These are phyloP conservation scores for Botryosphaeria dothidea DNA, from an alignment of 2,329 filamentous ascomycete species.

Conservation along the genomic window DNA sequence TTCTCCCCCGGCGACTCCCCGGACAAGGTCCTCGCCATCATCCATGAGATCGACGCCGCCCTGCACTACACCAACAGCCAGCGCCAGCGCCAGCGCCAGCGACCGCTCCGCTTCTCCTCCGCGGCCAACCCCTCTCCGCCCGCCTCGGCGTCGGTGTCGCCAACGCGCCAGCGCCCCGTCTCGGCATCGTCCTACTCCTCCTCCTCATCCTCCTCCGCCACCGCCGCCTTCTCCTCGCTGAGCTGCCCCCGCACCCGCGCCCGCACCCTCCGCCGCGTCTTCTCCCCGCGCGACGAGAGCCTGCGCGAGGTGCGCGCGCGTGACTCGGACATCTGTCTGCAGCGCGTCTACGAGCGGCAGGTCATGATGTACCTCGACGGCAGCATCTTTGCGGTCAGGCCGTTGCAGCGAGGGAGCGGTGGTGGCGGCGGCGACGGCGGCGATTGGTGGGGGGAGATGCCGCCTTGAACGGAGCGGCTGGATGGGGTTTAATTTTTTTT, in stretches of 20 bases:
- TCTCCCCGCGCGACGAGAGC: slow-evolving; percentile 30
- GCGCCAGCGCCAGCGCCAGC: background rate
- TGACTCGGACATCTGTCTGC: slow-evolving; percentile 36
- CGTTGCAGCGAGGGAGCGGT: background rate
- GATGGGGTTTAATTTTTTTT: no score
- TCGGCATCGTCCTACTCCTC: slow-evolving; percentile 17
- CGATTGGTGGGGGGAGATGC: background rate
- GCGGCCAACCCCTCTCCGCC: slow-evolving; percentile 11
- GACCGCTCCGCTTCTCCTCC: background rate
- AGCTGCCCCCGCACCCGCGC: background rate
- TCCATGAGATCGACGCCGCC: slow-evolving; percentile 26
- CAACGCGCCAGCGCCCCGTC: slow-evolving; percentile 19
- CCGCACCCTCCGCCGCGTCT: slow-evolving; percentile 26
- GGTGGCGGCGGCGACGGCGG: no score
- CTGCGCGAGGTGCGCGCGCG: slow-evolving; percentile 35
- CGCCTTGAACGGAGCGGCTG: background rate
- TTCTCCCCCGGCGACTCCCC: background rate
- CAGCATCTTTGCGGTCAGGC: slow-evolving; percentile 23
- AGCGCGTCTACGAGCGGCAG: slow-evolving; percentile 32
- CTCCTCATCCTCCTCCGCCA: slow-evolving; percentile 17
- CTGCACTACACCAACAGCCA: slow-evolving; percentile 17
- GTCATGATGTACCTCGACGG: slow-evolving; percentile 33
- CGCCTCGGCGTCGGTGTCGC: slow-evolving; percentile 25
- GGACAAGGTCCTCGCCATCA: slow-evolving; percentile 24
- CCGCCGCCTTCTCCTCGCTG: slow-evolving; percentile 7